phyloP scores from a whole-genome alignment of 345 rosid genomes.

The Bruguiera parviflora region DNA sequence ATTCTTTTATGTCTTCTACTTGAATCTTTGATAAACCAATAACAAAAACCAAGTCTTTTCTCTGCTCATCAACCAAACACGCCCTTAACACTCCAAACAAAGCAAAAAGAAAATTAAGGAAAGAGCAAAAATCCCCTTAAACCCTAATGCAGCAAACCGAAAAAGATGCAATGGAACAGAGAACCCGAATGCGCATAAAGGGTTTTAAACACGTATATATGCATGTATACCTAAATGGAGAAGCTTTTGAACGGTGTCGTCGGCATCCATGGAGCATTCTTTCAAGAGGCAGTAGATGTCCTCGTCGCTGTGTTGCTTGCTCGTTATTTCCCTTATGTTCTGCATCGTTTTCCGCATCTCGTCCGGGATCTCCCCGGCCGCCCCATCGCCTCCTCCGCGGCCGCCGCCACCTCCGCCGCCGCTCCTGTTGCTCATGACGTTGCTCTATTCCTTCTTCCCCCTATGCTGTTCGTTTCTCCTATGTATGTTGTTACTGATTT shows the following conservation, averaged over 20 bases:
- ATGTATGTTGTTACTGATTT: neutral
- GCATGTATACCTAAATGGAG: conserved; percentile 29
- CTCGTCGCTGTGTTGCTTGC: conserved; percentile 30
- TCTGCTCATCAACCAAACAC: conserved; percentile 7
- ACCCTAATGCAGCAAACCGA: conserved; percentile 11
- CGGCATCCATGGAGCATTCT: conserved; percentile 31
- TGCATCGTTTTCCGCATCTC: conserved; percentile 22
- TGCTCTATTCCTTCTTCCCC: no score
- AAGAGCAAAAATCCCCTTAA: neutral
- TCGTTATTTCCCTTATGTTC: conserved; percentile 28
- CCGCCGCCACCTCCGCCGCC: neutral
- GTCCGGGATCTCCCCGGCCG: conserved; percentile 47
- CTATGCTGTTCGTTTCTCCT: no score
- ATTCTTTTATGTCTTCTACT: no score
- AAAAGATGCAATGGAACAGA: conserved; percentile 2
- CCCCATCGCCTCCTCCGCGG: conserved; percentile 33
- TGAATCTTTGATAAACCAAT: no score
- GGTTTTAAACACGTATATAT: neutral
- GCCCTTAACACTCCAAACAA: neutral
- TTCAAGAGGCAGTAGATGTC: conserved; percentile 26
- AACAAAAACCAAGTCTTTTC: conserved; percentile 9
- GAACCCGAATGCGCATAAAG: neutral
- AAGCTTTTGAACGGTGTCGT: conserved; percentile 27
- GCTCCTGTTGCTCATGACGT: conserved; percentile 32
- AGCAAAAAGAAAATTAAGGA: no score